These are phyloP conservation scores for Colletotrichum endophyticum DNA, from an alignment of 2,329 filamentous ascomycete genomes.

Conservation along the genomic window DNA sequence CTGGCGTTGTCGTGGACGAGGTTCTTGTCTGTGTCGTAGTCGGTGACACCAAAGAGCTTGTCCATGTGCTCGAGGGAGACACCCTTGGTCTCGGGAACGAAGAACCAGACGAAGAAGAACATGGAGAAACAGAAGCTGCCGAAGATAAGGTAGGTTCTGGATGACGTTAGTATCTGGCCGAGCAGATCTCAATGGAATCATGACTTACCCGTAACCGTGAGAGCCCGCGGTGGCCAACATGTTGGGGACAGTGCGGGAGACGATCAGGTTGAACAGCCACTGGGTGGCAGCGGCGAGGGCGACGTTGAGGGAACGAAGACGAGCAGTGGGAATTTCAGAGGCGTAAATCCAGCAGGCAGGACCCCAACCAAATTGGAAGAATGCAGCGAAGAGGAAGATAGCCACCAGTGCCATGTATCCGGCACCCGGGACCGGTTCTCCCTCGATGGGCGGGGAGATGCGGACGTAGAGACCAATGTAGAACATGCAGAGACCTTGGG, in stretches of 20 bases:
- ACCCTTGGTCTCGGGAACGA: constrained; percentile 68
- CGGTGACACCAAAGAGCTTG: constrained; percentile 17
- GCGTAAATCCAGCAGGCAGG: constrained; percentile 65
- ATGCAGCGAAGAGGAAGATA: constrained; percentile 66
- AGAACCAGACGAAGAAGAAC: constrained; percentile 68
- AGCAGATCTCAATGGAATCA: rapidly evolving
- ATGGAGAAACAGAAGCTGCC: constrained; percentile 67
- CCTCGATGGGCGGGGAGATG: constrained; percentile 55
- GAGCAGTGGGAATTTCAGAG: constrained; percentile 66
- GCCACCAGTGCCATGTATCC: constrained; percentile 70
- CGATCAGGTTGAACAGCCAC: constrained; percentile 74
- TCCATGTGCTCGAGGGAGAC: constrained; percentile 24
- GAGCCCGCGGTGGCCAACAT: constrained; percentile 59
- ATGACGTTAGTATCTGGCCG: neutral
- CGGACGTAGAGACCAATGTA: constrained; percentile 71
- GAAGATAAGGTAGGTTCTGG: constrained; percentile 66
- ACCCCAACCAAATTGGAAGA: constrained; percentile 48
- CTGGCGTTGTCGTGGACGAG: constrained; percentile 11
- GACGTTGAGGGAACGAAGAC: constrained; percentile 68
- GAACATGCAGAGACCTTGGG: constrained; percentile 65
- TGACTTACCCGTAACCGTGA: constrained; percentile 38
- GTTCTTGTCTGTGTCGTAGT: constrained; percentile 17
- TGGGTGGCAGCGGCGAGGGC: constrained; percentile 69
- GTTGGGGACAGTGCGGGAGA: constrained; percentile 65
- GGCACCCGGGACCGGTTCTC: constrained; percentile 56